phyloP scores from a whole-genome alignment of 768 basidiomycete genomes.

The Russula virescens region DNA sequence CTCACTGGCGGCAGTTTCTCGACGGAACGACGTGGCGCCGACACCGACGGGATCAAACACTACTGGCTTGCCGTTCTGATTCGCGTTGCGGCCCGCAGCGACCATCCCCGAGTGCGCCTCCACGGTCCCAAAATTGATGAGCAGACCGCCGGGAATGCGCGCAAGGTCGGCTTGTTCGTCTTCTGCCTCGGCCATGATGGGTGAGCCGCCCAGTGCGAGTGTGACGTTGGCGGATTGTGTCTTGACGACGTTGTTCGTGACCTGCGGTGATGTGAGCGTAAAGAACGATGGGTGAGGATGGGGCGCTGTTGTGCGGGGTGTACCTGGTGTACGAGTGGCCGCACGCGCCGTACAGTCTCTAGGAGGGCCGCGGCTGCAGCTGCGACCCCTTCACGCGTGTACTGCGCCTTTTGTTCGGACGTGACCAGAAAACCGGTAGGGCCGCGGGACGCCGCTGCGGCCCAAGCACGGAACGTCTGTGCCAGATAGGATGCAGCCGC shows the following conservation, averaged over 20 bases:
- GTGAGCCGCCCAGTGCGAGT: constrained; percentile 80
- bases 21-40: constrained; percentile 73
- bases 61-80: constrained; percentile 63
- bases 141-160: constrained; percentile 55
- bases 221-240: constrained; percentile 90
- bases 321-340: constrained; percentile 82
- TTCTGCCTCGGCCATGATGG: constrained; percentile 88
- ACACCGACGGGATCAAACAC: constrained; percentile 92
- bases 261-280: constrained; percentile 39
- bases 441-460: constrained; percentile 22
- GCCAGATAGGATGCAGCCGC: constrained; percentile 44
- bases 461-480: constrained; percentile 42
- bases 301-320: neutral
- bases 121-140: constrained; percentile 87
- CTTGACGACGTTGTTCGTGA: constrained; percentile 84
- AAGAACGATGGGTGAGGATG: neutral
- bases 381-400: constrained; percentile 36
- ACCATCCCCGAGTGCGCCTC: constrained; percentile 68
- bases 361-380: constrained; percentile 46
- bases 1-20: constrained; percentile 52
- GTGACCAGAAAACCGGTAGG: constrained; percentile 25
- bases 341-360: constrained; percentile 41
- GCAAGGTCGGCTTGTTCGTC: constrained; percentile 79
- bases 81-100: constrained; percentile 63
- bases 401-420: constrained; percentile 9